Evolutionary conservation across 2,329 filamentous ascomycete genomes (phyloP).

Genomic region (Teratosphaeria gauchensis): DNA sequence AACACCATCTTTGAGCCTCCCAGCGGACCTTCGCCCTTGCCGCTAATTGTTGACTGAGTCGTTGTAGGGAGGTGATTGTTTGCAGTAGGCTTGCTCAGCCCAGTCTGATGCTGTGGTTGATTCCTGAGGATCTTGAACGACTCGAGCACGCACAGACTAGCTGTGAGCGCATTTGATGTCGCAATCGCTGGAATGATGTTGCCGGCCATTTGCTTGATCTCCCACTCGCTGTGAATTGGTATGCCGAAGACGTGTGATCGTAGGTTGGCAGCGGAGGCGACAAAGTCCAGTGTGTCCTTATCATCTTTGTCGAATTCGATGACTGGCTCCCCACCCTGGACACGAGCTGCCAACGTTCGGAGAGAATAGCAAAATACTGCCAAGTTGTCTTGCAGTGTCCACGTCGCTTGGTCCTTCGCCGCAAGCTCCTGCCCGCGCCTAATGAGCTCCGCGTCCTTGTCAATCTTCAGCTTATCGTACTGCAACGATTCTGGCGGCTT

Average conservation of each 20-base stretch:
- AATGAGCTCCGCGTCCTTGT: slow-evolving; percentile 20
- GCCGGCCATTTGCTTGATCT: slow-evolving; percentile 97
- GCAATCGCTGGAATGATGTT: slow-evolving; percentile 99
- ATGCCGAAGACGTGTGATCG: slow-evolving; percentile 85
- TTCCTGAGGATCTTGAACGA: slow-evolving; percentile 77
- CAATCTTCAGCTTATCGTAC: slow-evolving; percentile 45
- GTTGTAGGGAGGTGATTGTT: slow-evolving; percentile 9
- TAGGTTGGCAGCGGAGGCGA: slow-evolving; percentile 81
- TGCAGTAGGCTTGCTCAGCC: slow-evolving; percentile 3
- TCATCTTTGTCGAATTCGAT: slow-evolving; percentile 97
- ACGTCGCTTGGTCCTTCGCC: slow-evolving; percentile 58
- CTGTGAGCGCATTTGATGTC: slow-evolving; percentile 94
- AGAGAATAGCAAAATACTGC: slow-evolving; percentile 80
- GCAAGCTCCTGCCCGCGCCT: slow-evolving; percentile 41
- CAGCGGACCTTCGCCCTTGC: slow-evolving; percentile 9
- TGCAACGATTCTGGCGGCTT: slow-evolving; percentile 63
- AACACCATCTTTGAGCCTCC: slow-evolving; percentile 64
- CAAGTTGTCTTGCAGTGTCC: slow-evolving; percentile 77
- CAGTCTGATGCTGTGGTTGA: slow-evolving; percentile 26
- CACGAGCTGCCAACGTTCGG: slow-evolving; percentile 62
- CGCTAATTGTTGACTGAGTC: slow-evolving; percentile 4
- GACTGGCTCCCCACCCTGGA: slow-evolving; percentile 50
- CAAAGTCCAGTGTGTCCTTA: slow-evolving; percentile 87
- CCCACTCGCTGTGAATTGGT: slow-evolving; percentile 79
- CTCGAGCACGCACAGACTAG: slow-evolving; percentile 82